phyloP scores from a whole-genome alignment of 768 basidiomycete genomes.

The Leccinellum luteum region DNA sequence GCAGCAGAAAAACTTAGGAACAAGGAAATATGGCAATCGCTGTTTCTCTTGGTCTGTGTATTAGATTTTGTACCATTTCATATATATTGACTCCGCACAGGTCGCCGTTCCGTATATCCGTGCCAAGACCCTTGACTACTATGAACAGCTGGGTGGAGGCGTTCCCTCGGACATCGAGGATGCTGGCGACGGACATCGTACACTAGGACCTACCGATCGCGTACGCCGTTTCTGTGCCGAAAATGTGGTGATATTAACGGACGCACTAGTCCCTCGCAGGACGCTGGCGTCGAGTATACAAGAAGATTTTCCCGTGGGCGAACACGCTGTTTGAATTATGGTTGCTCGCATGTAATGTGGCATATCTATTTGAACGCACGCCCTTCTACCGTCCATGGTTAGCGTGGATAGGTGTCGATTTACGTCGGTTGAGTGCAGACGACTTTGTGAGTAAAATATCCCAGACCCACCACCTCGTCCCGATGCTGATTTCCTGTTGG shows the following conservation, averaged over 20 bases:
- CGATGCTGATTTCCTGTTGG: slow-evolving; percentile 1
- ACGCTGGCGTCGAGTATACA: slow-evolving; percentile 61
- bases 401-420: slow-evolving; percentile 76
- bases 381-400: slow-evolving; percentile 92
- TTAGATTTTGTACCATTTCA: not conserved
- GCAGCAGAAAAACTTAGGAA: slow-evolving; percentile 62
- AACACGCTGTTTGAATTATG: slow-evolving; percentile 79
- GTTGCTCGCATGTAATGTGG: slow-evolving; percentile 79
- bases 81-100: slow-evolving; percentile 28
- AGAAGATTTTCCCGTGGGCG: slow-evolving; percentile 74
- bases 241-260: slow-evolving; percentile 2
- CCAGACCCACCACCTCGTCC: not conserved
- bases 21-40: slow-evolving; percentile 70
- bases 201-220: slow-evolving; percentile 49
- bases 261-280: slow-evolving; percentile 47
- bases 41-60: slow-evolving; percentile 71
- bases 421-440: slow-evolving; percentile 74
- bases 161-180: slow-evolving; percentile 65
- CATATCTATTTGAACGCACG: slow-evolving; percentile 86
- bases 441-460: slow-evolving; percentile 60
- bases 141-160: slow-evolving; percentile 86
- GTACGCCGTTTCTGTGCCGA: slow-evolving; percentile 35
- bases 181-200: slow-evolving; percentile 41
- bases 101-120: slow-evolving; percentile 87
- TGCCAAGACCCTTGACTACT: slow-evolving; percentile 88